Base-by-base conservation (phyloP, 192 early-diverging fungal genomes). In the Gonapodya sp. region DNA sequence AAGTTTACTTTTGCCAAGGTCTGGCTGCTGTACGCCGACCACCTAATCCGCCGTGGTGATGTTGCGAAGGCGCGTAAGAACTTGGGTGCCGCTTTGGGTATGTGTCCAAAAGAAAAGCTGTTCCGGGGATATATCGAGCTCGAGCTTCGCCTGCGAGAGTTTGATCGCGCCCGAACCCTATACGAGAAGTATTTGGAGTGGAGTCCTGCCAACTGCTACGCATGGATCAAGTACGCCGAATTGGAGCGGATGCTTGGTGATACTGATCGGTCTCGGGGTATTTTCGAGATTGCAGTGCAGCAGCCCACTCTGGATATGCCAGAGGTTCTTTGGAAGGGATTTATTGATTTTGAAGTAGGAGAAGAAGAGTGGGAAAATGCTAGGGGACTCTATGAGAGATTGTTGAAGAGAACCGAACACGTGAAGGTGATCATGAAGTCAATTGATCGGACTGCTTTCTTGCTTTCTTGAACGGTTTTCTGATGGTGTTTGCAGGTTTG, bases 111-210 rank as follows among this genome's bases (percentile, higher is more conserved):
- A 83, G 94, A 96, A 81, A 92, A 87, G 79, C 85, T 98, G 24
- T 98, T 97, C 88, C 93, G 95, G 77, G 95, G 96, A 73, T 99
- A 99, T 85, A 97, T 99, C 83, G 95, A 95, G 80, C 83, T 99
- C 46, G 98, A 99, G 83, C 85, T 98, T 46, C 90, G 95, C 84
- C 87, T 99, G 36, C 91, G 96, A 33, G 96, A 97, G 80, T 97
- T 98, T 81, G 96, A 96, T 81, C 92, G 97, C 18, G 96, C 94
- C 73, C 92, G 98, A 34, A 91, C 84, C 35, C 84, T 99, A 18
- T 98, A 97, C 82, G 85, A 94, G 73, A 97, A 96, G 83, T 97
- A 95, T 83, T 85, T 99, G 34, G 93, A 96, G 82, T 95, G 93
- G 87, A 93, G 94, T 79, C 87, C 95, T 0, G 87, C 92, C 18